These are phyloP conservation scores for Tilletia walkeri DNA, from an alignment of 1,284 basidiomycete genomes.

Conservation along the genomic window DNA sequence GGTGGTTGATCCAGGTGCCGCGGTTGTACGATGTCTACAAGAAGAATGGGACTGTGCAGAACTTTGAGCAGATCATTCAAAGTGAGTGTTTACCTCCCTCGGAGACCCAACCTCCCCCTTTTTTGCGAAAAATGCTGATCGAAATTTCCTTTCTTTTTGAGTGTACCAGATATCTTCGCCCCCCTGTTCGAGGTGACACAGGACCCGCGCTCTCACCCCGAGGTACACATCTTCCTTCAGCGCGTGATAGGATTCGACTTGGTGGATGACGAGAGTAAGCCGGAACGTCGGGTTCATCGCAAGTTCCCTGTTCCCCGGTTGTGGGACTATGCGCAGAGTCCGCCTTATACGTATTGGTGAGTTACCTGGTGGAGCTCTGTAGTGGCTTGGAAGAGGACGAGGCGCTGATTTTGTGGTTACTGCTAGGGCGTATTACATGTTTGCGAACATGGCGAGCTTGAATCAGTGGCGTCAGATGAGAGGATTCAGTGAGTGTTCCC, in stretches of 20 bases:
- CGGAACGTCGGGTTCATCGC: conserved; percentile 83
- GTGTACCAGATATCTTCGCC: conserved; percentile 74
- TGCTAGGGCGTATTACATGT: conserved; percentile 88
- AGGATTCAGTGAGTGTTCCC: conserved; percentile 69
- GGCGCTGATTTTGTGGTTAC: background rate
- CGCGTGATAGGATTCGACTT: conserved; percentile 94
- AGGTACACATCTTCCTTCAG: conserved; percentile 92
- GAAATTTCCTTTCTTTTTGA: conserved; percentile 7
- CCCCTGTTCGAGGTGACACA: conserved; percentile 96
- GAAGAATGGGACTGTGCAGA: conserved; percentile 76
- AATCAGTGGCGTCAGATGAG: conserved; percentile 83
- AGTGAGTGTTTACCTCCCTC: conserved; percentile 63
- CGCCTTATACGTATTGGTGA: conserved; percentile 82
- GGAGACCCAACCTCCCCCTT: background rate
- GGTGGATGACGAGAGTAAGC: conserved; percentile 96
- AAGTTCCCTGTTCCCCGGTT: conserved; percentile 92
- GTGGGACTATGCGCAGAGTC: conserved; percentile 86
- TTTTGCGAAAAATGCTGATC: conserved; percentile 1
- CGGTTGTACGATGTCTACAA: conserved; percentile 96
- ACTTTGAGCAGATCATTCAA: conserved; percentile 82
- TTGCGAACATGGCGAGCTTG: conserved; percentile 88
- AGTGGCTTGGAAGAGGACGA: background rate
- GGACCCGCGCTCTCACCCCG: conserved; percentile 83
- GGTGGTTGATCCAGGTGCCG: conserved; percentile 96
- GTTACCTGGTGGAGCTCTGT: background rate